A percentile compares a stretch with the other conserved stretches of the same genome.
These are phyloP conservation scores for Hemisphaericaspora nanyangensis DNA, from an alignment of 805 yeast genomes.

Conservation along the genomic window DNA sequence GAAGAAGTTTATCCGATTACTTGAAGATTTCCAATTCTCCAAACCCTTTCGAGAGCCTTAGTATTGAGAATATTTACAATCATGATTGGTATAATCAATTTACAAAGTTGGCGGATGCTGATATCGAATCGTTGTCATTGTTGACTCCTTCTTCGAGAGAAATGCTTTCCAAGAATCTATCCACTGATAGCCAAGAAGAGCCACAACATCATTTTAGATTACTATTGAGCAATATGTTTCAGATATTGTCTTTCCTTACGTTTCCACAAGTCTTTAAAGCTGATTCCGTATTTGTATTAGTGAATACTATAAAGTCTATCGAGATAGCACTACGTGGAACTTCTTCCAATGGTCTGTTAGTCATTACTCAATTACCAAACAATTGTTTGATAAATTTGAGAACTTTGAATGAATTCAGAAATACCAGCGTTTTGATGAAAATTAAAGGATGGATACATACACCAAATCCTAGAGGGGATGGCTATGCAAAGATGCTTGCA, in stretches of 20 bases:
- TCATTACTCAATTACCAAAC: conserved; percentile 57
- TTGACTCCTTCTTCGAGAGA: conserved; percentile 25
- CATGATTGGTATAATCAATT: conserved; percentile 25
- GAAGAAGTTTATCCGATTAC: conserved; percentile 22
- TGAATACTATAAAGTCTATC: conserved; percentile 56
- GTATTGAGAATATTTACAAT: conserved; percentile 12
- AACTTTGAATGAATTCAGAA: conserved; percentile 38
- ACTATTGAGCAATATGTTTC: conserved; percentile 32
- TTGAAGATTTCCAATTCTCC: conserved; percentile 10
- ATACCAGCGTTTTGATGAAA: conserved; percentile 30
- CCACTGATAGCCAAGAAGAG: conserved; percentile 1
- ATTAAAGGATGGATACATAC: conserved; percentile 34
- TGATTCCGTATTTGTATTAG: conserved; percentile 37
- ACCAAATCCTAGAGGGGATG: conserved; percentile 22
- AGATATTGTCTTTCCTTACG: conserved; percentile 28
- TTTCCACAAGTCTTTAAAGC: conserved; percentile 37
- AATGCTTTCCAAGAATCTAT: conserved; percentile 11
- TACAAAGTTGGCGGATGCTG: conserved; percentile 14
- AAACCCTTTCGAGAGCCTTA: conserved; percentile 12
- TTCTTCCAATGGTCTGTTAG: conserved; percentile 35
- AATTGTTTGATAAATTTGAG: conserved; percentile 60
- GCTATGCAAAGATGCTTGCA: conserved; percentile 31
- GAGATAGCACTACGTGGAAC: conserved; percentile 65
- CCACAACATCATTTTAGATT: conserved; percentile 23
- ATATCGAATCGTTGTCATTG: conserved; percentile 20